Evolutionary conservation across 805 yeast species (phyloP), one percentile per base, ranked within the genome.

Genomic region (Clavispora asparagi): DNA sequence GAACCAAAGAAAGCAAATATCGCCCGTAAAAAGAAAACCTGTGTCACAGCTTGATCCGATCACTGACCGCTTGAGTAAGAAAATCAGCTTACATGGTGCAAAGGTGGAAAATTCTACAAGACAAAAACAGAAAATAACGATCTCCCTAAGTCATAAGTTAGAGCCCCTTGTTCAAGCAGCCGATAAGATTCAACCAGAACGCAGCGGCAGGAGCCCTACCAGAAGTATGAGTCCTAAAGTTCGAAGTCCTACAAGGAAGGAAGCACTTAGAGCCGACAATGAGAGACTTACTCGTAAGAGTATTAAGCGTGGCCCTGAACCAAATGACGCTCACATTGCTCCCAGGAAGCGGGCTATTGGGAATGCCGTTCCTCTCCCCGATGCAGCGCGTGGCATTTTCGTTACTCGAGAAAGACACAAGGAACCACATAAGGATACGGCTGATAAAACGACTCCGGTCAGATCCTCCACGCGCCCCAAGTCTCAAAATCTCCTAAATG

Each of bases 331-430:
- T 5, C 46, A 49, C 30, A 40, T 44, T 10, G 52, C 40, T 1
- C 50, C 51, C 1, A 35, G 53, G 13, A 49, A 52, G 36, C 45
- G 52, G 28, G 45, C 48, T 4, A 10, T 42, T 6, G 69, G 68
- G 1, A 67, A 67, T 48, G 65, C 68, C 2, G 61, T 67, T 10
- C 67, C 72, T 1, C 52, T 67, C 30, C 71, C 72, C 5, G 71
- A 67, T n/a, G 71, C 64, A 7, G 71, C 71, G 6, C 56, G 71
- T 26, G 67, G 67, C n/a, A 57, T 42, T 19, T 42, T 53, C 17
- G 37, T 16, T 3, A 36, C 39, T 13, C 37, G 48, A 27, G 51
- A 47, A 3, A 32, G 42, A 9, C 11, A 38, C 11, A 51, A 36
- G 33, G 51, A 29, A 12, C 10, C 28, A 13, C n/a, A 29, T 6